Conservation (phyloP, 169 alveolate species). For the Cardiosporidium cionae region DNA sequence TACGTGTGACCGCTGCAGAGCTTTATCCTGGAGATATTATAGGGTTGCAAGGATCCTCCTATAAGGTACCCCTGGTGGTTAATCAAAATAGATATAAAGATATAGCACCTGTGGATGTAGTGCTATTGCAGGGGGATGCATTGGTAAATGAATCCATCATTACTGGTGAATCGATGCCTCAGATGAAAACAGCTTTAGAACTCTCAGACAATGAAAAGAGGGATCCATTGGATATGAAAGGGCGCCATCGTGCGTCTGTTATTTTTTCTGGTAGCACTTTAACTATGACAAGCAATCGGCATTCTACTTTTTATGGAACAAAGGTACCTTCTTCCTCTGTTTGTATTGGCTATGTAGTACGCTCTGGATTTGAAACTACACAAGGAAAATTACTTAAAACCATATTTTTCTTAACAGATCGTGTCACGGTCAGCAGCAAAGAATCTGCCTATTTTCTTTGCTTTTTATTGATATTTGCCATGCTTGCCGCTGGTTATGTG, state of each 20-base stretch:
- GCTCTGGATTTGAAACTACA: slow-evolving; percentile 57
- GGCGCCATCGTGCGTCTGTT: background rate
- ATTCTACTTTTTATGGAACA: background rate
- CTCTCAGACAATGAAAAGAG: background rate
- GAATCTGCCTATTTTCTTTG: slow-evolving; percentile 87
- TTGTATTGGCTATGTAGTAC: background rate
- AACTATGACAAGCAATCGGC: background rate
- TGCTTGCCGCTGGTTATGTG: slow-evolving; percentile 84
- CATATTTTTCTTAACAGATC: slow-evolving; percentile 69
- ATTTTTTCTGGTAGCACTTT: background rate
- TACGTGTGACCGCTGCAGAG: slow-evolving; percentile 61
- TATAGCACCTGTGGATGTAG: slow-evolving; percentile 23
- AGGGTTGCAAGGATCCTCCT: slow-evolving; percentile 1
- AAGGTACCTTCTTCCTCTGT: background rate
- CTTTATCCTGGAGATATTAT: slow-evolving; percentile 90
- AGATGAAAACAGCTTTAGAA: background rate
- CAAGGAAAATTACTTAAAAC: slow-evolving; percentile 95
- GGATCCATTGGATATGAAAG: background rate
- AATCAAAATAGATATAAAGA: background rate
- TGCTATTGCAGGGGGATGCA: slow-evolving; percentile 28
- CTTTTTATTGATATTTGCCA: slow-evolving; percentile 82
- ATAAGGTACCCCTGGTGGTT: background rate
- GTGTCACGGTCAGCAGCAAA: slow-evolving; percentile 44
- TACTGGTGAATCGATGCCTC: slow-evolving; percentile 42
- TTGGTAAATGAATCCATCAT: slow-evolving; percentile 62